Evolutionary conservation across 2,329 filamentous ascomycete species (phyloP), one percentile per base, ranked within the genome.

Genomic region (Rhexocercosporidium sp.): DNA sequence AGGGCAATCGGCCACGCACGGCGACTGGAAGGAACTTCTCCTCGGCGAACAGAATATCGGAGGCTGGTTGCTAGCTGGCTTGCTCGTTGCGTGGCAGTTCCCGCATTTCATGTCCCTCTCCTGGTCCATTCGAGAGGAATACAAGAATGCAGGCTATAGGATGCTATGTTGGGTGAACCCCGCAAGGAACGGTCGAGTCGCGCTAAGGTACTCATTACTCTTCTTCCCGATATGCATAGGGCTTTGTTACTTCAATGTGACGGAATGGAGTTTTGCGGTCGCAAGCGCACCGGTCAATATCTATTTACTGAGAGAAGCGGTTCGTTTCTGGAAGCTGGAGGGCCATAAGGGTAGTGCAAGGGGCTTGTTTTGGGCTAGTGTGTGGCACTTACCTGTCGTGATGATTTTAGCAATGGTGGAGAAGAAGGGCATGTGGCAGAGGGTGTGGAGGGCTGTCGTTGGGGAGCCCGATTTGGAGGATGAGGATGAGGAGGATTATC

Each of bases 1-100:
- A 0, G 94, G 94, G 61, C 93, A 97, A 79, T 91, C 90, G 53
- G 94, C 94, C 9, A 92, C 90, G 2, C 87, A 86, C 71, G 91
- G 91, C 34, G 90, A 88, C 12, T 96, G 92, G 90, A 84, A 86
- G 59, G 93, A 96, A 76, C 85, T 97, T 46, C 82, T 97, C 0
- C 87, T 96, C 65, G 90, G 92, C 75, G 77, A 90, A 78, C 75
- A 88, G 78, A 85, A 83, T 29, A 81, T 89, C 12, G 96, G 96
- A 5, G 96, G 95, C 3, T 99, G 96, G 96, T 82, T 98, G 0
- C 83, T 97, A 16, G 95, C 93, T 0, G 88, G 86, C 0, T 81
- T 98, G 7, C 83, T 99, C 5, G 97, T 97, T 72, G 91, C 94
- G 14, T 99, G 96, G 96, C 95, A 99, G 77, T 98, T 99, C 77